These are phyloP conservation scores for Boletus smithii DNA, from an alignment of 1,284 basidiomycete genomes.

Conservation along the genomic window DNA sequence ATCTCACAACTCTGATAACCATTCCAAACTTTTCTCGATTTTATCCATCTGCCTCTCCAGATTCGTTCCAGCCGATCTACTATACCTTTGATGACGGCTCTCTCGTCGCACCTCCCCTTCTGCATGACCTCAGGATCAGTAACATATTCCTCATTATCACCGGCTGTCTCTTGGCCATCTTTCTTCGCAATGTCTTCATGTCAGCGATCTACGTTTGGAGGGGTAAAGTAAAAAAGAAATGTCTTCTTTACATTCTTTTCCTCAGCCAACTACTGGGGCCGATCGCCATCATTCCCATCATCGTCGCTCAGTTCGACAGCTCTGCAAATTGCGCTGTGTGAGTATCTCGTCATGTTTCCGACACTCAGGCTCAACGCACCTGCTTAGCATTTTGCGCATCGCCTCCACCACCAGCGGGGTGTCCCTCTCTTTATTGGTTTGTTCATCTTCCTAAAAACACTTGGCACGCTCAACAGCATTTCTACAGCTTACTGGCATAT, in stretches of 20 bases:
- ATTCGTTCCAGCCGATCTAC: slow-evolving; percentile 49
- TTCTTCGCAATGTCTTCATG: slow-evolving; percentile 52
- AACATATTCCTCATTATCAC: slow-evolving; percentile 47
- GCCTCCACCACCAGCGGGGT: slow-evolving; percentile 37
- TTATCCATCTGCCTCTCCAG: slow-evolving; percentile 41
- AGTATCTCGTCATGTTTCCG: slow-evolving; percentile 15
- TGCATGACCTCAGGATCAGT: slow-evolving; percentile 41
- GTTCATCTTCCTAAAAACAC: slow-evolving; percentile 5
- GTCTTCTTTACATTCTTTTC: slow-evolving; percentile 53
- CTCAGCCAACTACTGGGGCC: slow-evolving; percentile 55
- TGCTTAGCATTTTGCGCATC: slow-evolving; percentile 40
- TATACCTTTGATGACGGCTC: slow-evolving; percentile 54
- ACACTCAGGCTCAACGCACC: neutral
- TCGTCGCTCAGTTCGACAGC: slow-evolving; percentile 47
- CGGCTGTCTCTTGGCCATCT: slow-evolving; percentile 50
- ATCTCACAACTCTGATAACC: slow-evolving; percentile 48
- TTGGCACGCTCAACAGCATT: neutral
- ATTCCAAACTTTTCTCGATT: slow-evolving; percentile 48
- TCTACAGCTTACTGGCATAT: slow-evolving; percentile 55
- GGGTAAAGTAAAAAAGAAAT: slow-evolving; percentile 60
- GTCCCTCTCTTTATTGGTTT: slow-evolving; percentile 48
- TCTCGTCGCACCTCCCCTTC: slow-evolving; percentile 49
- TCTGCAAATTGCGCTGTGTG: slow-evolving; percentile 38
- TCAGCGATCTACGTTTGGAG: slow-evolving; percentile 51
- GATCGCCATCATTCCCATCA: slow-evolving; percentile 41